Conservation (phyloP, 164 flowering plant genomes). For the Paratinospora sagittata region DNA sequence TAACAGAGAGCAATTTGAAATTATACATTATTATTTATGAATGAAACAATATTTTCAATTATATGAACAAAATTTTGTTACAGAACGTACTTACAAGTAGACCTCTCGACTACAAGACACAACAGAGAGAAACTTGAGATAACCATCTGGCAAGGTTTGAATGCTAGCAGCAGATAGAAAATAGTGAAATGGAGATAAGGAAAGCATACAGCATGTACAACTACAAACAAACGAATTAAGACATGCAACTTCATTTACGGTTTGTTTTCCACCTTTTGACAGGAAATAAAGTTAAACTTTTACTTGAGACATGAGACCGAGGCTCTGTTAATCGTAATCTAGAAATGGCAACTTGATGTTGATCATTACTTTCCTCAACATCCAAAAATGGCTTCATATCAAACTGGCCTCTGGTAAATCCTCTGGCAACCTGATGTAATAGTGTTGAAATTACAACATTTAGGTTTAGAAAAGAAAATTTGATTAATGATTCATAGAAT, state of each 20-base stretch:
- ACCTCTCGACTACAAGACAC: slow-evolving; percentile 9
- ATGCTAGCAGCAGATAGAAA: slow-evolving; percentile 1
- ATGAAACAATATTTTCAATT: slow-evolving; percentile 4
- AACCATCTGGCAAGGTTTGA: neutral
- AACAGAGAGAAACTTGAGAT: slow-evolving; percentile 1
- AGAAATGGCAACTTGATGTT: slow-evolving; percentile 43
- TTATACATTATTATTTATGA: neutral
- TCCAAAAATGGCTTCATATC: slow-evolving; percentile 63
- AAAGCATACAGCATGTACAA: slow-evolving; percentile 6
- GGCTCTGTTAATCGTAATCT: slow-evolving; percentile 37
- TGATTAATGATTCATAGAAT: too few species aligned
- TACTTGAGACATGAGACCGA: slow-evolving; percentile 24
- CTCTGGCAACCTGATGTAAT: slow-evolving; percentile 63
- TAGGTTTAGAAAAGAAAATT: neutral
- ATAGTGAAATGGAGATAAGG: neutral
- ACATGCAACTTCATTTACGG: slow-evolving; percentile 26
- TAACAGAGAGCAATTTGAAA: neutral
- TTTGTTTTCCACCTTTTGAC: slow-evolving; percentile 55
- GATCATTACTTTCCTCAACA: slow-evolving; percentile 34
- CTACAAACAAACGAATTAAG: neutral
- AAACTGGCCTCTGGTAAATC: slow-evolving; percentile 65
- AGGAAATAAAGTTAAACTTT: slow-evolving; percentile 53
- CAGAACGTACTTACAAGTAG: neutral
- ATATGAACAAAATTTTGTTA: slow-evolving; percentile 8
- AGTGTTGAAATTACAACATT: slow-evolving; percentile 1